phyloP scores from a whole-genome alignment of 495 filamentous ascomycete genomes.

The Cairneyella variabilis region DNA sequence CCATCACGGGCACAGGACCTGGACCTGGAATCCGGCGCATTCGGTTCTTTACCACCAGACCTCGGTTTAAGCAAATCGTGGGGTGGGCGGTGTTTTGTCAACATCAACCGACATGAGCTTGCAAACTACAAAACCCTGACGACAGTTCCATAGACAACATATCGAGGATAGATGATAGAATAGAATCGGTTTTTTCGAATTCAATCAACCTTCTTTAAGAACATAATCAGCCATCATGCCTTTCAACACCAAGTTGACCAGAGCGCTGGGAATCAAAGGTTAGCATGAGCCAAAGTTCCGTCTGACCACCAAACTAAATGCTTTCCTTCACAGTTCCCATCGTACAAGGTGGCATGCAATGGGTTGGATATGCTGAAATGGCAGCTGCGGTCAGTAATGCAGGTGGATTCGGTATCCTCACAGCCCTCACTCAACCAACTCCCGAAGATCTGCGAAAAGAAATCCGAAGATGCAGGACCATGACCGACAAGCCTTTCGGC shows the following conservation, averaged over 20 bases:
- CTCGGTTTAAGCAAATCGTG: neutral
- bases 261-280: slow-evolving; percentile 83
- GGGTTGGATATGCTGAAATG: slow-evolving; percentile 80
- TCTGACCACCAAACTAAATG: slow-evolving; percentile 16
- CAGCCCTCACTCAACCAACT: slow-evolving; percentile 89
- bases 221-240: slow-evolving; percentile 56
- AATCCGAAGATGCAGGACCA: slow-evolving; percentile 76
- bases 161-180: neutral
- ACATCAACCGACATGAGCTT: neutral
- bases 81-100: neutral
- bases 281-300: slow-evolving; percentile 23
- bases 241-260: slow-evolving; percentile 87
- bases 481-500: slow-evolving; percentile 89
- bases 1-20: too few relatives aligned
- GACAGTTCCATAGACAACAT: neutral
- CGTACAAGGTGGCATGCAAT: slow-evolving; percentile 97
- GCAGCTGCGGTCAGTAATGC: slow-evolving; percentile 93
- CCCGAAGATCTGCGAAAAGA: slow-evolving; percentile 92
- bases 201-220: neutral
- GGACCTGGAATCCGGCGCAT: too few relatives aligned
- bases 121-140: neutral
- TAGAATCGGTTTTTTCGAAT: neutral
- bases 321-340: slow-evolving; percentile 65
- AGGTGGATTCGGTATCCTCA: slow-evolving; percentile 88
- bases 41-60: too few relatives aligned